Base-by-base conservation (phyloP, 441 rosid species). In the Manihot esculenta region DNA sequence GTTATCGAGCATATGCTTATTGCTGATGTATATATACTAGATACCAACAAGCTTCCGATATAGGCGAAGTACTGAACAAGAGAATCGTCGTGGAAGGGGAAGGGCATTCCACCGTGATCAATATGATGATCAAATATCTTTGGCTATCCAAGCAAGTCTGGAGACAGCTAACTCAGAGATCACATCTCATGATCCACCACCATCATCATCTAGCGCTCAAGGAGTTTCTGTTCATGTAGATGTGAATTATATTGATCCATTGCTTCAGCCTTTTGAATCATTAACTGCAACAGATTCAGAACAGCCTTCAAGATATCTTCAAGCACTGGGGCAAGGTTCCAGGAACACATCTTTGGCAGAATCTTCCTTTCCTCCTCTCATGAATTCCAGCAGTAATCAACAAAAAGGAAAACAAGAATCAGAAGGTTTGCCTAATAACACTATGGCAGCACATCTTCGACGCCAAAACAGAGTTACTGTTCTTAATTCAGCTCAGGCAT, bases 31-130 rank as follows among this genome's bases (percentile, higher is more conserved):
- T 24, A 50, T 60, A 53, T 68, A 38, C 23, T 79, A 95, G 98
- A 88, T 95, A 76, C 98, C 99, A 38, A 91, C 97, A 33, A 93
- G 99, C 88, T 95, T 95, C 63, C 88, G 87, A 30, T 95, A 84
- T 68, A 83, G 79, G 51, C 87, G 91, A 56, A 80, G 81, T 74
- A 89, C 69, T 80, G 98, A 88, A 23, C 92, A 84, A 81, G 97
- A 85, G 58, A 83, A 78, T 76, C 92, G 83, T 38, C 93, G 89
- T 56, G 92, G 98, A 82, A 89, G 98, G 84, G 83, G 84, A 27
- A 78, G 76, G 57, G 74, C 90, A 24, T 88, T 84, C 76, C 88
- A 76, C 50, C 92, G 84, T 0, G 97, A 91, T 69, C 83, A 84
- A 62, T 84, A 88, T 79, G 92, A 85, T 71, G 81, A 86, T 77